These are phyloP conservation scores for Ilyonectria robusta DNA, from an alignment of 2,329 filamentous ascomycete species.

Conservation along the genomic window DNA sequence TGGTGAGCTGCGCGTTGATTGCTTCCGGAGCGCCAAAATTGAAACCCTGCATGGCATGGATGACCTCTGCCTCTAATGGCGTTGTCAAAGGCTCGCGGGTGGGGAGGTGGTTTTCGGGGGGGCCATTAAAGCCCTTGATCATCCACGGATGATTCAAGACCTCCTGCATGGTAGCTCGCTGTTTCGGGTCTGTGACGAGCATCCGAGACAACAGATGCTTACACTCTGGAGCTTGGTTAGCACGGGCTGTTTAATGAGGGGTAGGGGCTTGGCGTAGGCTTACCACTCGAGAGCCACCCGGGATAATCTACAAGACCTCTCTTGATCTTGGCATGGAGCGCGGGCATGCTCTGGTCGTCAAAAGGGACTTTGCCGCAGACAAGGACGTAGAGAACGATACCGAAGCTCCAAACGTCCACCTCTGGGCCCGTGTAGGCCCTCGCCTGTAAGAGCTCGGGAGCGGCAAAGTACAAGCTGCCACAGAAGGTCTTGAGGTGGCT, in stretches of 20 bases:
- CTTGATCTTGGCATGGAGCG: slow-evolving; percentile 98
- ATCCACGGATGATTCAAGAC: slow-evolving; percentile 98
- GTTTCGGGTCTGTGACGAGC: slow-evolving; percentile 93
- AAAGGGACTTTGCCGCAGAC: slow-evolving; percentile 99
- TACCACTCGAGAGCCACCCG: slow-evolving; percentile 90
- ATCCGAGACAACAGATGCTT: slow-evolving; percentile 93
- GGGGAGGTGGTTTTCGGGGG: slow-evolving; percentile 94
- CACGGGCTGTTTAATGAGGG: slow-evolving; percentile 10
- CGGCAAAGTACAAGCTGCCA: slow-evolving; percentile 97
- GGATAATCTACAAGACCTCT: slow-evolving; percentile 97
- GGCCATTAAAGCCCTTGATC: slow-evolving; percentile 87
- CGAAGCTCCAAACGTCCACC: slow-evolving; percentile 99
- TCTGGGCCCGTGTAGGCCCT: slow-evolving; percentile 96
- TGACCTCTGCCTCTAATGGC: slow-evolving; percentile 85
- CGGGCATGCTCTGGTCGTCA: slow-evolving; percentile 99
- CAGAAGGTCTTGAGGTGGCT: slow-evolving; percentile 95
- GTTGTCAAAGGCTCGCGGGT: slow-evolving; percentile 86
- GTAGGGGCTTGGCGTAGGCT: slow-evolving; percentile 48
- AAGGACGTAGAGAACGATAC: slow-evolving; percentile 95
- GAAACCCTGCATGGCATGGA: slow-evolving; percentile 97
- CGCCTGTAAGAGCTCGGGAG: slow-evolving; percentile 93
- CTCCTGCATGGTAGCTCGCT: slow-evolving; percentile 88
- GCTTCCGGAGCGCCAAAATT: slow-evolving; percentile 92
- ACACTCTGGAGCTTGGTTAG: slow-evolving; percentile 78
- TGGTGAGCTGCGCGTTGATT: slow-evolving; percentile 85